Evolutionary conservation across 1,284 basidiomycete species (phyloP).

Genomic region (Ustilago cynodontis): DNA sequence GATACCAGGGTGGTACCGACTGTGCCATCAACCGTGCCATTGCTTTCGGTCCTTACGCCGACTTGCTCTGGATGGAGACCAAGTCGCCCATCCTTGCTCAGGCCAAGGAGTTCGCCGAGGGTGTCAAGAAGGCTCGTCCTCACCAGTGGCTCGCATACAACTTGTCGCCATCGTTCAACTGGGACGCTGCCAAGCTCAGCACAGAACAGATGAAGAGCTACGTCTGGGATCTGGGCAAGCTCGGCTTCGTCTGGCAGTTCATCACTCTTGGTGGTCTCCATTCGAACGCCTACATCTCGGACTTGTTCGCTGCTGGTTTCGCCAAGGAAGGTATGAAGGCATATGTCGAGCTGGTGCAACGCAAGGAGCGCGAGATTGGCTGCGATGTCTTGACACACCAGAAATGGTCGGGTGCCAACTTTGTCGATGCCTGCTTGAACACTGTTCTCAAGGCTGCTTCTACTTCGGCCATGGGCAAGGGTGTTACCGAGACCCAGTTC

Average conservation of each 20-base stretch:
- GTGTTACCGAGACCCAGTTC: constrained; percentile 93
- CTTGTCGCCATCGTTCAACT: constrained; percentile 72
- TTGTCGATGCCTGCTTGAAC: constrained; percentile 90
- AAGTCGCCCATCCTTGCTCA: constrained; percentile 94
- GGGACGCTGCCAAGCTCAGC: constrained; percentile 77
- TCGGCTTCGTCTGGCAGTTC: constrained; percentile 98
- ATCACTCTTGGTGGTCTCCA: constrained; percentile 96
- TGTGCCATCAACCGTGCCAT: constrained; percentile 92
- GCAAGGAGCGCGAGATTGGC: constrained; percentile 73
- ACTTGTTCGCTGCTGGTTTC: constrained; percentile 88
- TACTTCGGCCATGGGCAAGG: constrained; percentile 95
- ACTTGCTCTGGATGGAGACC: constrained; percentile 82
- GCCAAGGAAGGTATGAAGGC: constrained; percentile 81
- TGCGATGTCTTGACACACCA: constrained; percentile 70
- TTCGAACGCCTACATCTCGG: constrained; percentile 96
- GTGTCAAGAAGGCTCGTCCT: constrained; percentile 63
- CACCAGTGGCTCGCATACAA: constrained; percentile 70
- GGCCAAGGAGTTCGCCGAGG: constrained; percentile 87
- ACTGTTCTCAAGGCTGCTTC: constrained; percentile 94
- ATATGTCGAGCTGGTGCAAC: constrained; percentile 74
- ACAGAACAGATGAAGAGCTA: constrained; percentile 88
- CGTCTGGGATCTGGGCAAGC: constrained; percentile 92
- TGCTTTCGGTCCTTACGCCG: constrained; percentile 92
- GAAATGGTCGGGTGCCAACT: constrained; percentile 94
- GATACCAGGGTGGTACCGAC: constrained; percentile 95